Conservation (phyloP, 2,329 filamentous ascomycete genomes). For the Botryotinia calthae region DNA sequence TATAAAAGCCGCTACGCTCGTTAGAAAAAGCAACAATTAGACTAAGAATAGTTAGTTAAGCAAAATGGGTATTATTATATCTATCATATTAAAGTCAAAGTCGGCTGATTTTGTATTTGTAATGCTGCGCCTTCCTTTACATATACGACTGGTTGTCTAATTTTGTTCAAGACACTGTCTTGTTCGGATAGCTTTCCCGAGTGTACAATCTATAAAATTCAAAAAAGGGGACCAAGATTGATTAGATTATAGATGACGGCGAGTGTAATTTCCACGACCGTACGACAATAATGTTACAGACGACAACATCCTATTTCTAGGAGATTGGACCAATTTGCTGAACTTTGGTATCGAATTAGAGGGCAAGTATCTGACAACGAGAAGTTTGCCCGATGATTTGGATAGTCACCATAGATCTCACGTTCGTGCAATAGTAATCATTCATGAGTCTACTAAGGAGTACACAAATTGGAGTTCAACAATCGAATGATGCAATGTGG, state of each 20-base stretch:
- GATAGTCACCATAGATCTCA: not conserved
- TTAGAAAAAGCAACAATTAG: too few relatives aligned
- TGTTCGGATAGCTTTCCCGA: not conserved
- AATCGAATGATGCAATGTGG: not conserved
- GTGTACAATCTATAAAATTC: not conserved
- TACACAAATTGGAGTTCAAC: not conserved
- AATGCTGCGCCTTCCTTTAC: not conserved
- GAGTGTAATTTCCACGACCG: not conserved
- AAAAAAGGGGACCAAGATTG: not conserved
- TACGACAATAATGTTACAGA: not conserved
- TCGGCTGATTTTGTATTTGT: not conserved
- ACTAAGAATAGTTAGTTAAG: too few relatives aligned
- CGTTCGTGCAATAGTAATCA: not conserved
- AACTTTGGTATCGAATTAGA: too few relatives aligned
- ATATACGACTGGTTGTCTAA: not conserved
- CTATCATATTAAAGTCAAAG: too few relatives aligned
- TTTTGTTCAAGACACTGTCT: slow-evolving; percentile 1
- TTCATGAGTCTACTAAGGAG: not conserved
- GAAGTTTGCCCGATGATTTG: not conserved
- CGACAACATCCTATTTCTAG: not conserved
- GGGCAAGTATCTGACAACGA: not conserved
- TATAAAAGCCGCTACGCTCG: too few relatives aligned
- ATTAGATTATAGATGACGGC: not conserved
- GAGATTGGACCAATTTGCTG: not conserved
- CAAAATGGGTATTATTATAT: not conserved